These are phyloP conservation scores for Leccinellum albellum DNA, from an alignment of 768 basidiomycete species.

Conservation along the genomic window DNA sequence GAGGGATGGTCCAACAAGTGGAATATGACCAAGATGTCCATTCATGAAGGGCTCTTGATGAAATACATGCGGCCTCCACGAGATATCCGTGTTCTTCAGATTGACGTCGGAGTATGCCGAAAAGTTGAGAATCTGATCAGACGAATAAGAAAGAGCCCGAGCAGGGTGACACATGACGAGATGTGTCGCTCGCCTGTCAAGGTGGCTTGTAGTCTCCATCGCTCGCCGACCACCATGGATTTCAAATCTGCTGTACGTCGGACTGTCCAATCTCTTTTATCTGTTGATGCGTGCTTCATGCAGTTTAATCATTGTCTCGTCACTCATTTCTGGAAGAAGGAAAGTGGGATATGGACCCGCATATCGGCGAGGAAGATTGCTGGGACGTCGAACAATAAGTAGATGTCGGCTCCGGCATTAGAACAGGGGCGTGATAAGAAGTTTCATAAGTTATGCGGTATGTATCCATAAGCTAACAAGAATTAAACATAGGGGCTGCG, in stretches of 20 bases:
- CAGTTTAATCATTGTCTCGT: slow-evolving; percentile 8
- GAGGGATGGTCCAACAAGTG: background rate
- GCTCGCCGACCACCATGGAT: background rate
- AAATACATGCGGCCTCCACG: background rate
- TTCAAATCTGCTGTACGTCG: slow-evolving; percentile 6
- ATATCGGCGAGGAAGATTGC: background rate
- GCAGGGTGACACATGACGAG: background rate
- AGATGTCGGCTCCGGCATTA: background rate
- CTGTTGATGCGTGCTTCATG: background rate
- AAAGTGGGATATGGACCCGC: slow-evolving; percentile 5
- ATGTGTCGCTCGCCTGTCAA: slow-evolving; percentile 4
- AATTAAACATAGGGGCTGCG: too few species aligned
- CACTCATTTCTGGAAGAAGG: background rate
- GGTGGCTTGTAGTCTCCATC: slow-evolving; percentile 8
- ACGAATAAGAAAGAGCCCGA: slow-evolving; percentile 6
- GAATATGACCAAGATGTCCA: background rate
- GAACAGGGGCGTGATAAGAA: too few species aligned
- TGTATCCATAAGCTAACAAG: too few species aligned
- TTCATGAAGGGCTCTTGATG: background rate
- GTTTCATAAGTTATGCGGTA: too few species aligned
- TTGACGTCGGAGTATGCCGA: slow-evolving; percentile 3
- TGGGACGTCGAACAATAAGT: background rate
- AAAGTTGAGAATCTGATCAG: slow-evolving; percentile 10
- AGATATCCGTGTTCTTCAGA: background rate
- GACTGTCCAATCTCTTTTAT: background rate